These are phyloP conservation scores for Lactuca saligna DNA, from an alignment of 129 eudicot genomes.

Conservation along the genomic window DNA sequence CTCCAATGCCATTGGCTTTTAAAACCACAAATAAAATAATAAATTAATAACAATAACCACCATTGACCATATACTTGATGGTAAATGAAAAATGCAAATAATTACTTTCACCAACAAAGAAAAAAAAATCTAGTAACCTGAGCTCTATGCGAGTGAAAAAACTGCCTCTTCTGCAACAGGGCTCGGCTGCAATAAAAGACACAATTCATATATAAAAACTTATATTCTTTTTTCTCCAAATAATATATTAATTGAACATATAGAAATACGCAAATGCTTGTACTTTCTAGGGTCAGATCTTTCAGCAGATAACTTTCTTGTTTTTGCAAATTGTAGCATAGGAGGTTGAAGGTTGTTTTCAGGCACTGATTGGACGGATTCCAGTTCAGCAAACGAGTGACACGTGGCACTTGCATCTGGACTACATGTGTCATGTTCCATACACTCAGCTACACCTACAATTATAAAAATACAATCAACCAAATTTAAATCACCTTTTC, in stretches of 20 bases:
- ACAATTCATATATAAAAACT: neutral
- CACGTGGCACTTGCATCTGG: constrained; percentile 59
- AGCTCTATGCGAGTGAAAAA: constrained; percentile 98
- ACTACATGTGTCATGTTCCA: constrained; percentile 61
- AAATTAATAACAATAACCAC: constrained; percentile 3
- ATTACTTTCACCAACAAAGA: neutral
- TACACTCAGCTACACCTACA: constrained; percentile 45
- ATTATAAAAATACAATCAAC: constrained; percentile 13
- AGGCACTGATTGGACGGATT: constrained; percentile 56
- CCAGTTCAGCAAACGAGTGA: constrained; percentile 67
- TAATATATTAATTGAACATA: neutral
- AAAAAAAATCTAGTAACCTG: constrained; percentile 52
- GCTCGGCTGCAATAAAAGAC: constrained; percentile 53
- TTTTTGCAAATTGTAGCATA: constrained; percentile 80
- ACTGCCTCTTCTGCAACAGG: constrained; percentile 84
- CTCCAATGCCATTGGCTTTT: constrained; percentile 80
- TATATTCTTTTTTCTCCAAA: neutral
- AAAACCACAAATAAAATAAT: neutral
- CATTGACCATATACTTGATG: neutral
- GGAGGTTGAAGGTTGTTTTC: constrained; percentile 67
- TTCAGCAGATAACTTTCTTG: constrained; percentile 80
- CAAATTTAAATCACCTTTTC: neutral
- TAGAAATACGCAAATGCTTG: neutral
- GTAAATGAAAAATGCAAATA: neutral
- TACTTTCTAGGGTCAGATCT: constrained; percentile 84